These are phyloP conservation scores for Kickxella alabastrina DNA, from an alignment of 192 early-diverging fungal genomes.

Conservation along the genomic window DNA sequence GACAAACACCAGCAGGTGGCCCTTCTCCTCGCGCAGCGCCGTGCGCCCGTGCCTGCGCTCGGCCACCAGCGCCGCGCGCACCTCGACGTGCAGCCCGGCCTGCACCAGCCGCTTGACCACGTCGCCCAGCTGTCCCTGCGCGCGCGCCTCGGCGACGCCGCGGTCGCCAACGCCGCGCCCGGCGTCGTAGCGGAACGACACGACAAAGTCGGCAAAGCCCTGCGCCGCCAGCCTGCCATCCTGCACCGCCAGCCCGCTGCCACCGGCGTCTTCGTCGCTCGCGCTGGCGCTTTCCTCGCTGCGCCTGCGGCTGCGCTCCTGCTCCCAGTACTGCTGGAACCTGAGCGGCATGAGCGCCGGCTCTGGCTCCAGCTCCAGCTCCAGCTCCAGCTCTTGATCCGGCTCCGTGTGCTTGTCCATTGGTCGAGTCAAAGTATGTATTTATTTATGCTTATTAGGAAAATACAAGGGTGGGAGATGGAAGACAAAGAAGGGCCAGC, in stretches of 20 bases:
- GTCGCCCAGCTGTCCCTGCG: slow-evolving; percentile 50
- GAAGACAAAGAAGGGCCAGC: no score
- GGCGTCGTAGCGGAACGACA: slow-evolving; percentile 18
- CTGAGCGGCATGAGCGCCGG: slow-evolving; percentile 3
- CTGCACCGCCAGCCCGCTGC: no score
- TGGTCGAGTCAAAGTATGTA: no score
- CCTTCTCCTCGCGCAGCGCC: slow-evolving; percentile 12
- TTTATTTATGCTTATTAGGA: no score
- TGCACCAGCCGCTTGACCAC: slow-evolving; percentile 54
- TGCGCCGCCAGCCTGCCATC: no score
- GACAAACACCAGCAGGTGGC: slow-evolving; percentile 62
- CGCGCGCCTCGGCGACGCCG: slow-evolving; percentile 3
- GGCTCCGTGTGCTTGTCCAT: no score
- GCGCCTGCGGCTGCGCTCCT: no score
- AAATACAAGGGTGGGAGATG: no score
- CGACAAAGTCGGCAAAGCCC: slow-evolving; percentile 44
- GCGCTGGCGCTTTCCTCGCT: no score
- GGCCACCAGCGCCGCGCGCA: slow-evolving; percentile 53
- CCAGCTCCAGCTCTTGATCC: not conserved
- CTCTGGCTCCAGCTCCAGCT: not conserved
- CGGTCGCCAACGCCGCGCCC: slow-evolving; percentile 3
- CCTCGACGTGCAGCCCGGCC: slow-evolving; percentile 63
- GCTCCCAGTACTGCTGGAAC: slow-evolving; percentile 31
- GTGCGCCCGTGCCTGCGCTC: slow-evolving; percentile 5
- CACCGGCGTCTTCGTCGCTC: no score